Conservation (phyloP, 73 alveolate species). For the Paramecium primaurelia region DNA sequence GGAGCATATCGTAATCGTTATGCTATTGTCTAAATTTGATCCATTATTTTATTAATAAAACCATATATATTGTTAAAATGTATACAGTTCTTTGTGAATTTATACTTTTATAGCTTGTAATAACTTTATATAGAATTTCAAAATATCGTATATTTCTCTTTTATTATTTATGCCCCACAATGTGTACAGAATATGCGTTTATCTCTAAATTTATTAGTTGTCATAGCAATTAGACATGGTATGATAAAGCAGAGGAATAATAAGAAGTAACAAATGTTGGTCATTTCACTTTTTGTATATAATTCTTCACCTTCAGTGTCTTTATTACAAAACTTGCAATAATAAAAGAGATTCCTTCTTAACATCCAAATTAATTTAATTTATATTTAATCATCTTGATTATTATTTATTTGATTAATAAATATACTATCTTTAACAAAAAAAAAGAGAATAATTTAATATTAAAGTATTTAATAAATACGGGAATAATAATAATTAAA, state of each 20-base stretch:
- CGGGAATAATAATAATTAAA: constrained; percentile 9
- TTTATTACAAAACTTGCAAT: neutral
- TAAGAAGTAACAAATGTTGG: neutral
- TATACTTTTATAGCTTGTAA: neutral
- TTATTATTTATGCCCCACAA: neutral
- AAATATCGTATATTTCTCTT: neutral
- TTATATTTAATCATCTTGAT: neutral
- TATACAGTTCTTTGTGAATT: neutral
- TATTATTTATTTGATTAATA: neutral
- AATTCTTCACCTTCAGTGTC: neutral
- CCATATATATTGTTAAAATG: neutral
- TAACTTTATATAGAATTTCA: neutral
- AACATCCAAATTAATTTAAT: neutral
- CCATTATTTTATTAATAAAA: neutral
- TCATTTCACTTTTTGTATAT: neutral
- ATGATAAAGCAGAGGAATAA: neutral
- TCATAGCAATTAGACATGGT: neutral
- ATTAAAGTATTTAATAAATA: neutral
- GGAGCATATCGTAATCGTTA: constrained; percentile 55
- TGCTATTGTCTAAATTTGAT: constrained; percentile 56
- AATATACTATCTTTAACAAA: neutral
- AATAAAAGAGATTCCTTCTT: neutral
- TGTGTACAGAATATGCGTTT: neutral
- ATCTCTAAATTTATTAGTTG: neutral
- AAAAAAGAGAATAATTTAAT: neutral